Conservation (phyloP, 2,329 filamentous ascomycete genomes). For the Pezizomycotina sp. region DNA sequence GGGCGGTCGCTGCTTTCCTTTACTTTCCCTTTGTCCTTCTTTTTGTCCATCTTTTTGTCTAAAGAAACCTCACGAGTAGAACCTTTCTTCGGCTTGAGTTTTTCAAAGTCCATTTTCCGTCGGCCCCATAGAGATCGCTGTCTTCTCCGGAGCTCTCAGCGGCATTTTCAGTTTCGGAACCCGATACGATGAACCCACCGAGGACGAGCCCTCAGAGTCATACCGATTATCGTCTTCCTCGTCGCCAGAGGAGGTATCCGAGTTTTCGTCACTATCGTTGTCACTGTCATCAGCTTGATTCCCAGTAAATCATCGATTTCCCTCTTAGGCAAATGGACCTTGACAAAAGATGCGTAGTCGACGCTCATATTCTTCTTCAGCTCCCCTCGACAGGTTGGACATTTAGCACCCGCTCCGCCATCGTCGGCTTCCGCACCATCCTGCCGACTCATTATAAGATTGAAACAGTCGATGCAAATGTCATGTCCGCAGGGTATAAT, state of each 20-base stretch:
- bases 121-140: background rate
- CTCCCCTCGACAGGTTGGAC: slow-evolving; percentile 54
- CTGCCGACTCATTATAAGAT: slow-evolving; percentile 47
- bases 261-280: slow-evolving; percentile 28
- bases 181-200: slow-evolving; percentile 18
- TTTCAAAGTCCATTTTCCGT: slow-evolving; percentile 20
- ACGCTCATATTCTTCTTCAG: no score
- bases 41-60: slow-evolving; percentile 33
- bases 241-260: slow-evolving; percentile 32
- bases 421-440: slow-evolving; percentile 39
- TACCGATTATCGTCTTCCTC: slow-evolving; percentile 28
- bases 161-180: slow-evolving; percentile 25
- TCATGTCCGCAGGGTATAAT: slow-evolving; percentile 73
- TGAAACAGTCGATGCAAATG: slow-evolving; percentile 61
- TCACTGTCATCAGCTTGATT: slow-evolving; percentile 25
- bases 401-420: slow-evolving; percentile 41
- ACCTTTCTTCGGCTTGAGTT: slow-evolving; percentile 22
- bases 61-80: slow-evolving; percentile 1
- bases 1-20: no score
- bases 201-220: slow-evolving; percentile 23
- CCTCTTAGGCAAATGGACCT: slow-evolving; percentile 5
- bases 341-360: no score
- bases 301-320: slow-evolving; percentile 47
- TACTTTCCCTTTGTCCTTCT: slow-evolving; percentile 27
- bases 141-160: slow-evolving; percentile 27